A percentile compares a stretch with the other conserved stretches of the same genome.
Evolutionary conservation across 2,329 filamentous ascomycete species (phyloP).

Genomic region (Neonectria magnoliae): DNA sequence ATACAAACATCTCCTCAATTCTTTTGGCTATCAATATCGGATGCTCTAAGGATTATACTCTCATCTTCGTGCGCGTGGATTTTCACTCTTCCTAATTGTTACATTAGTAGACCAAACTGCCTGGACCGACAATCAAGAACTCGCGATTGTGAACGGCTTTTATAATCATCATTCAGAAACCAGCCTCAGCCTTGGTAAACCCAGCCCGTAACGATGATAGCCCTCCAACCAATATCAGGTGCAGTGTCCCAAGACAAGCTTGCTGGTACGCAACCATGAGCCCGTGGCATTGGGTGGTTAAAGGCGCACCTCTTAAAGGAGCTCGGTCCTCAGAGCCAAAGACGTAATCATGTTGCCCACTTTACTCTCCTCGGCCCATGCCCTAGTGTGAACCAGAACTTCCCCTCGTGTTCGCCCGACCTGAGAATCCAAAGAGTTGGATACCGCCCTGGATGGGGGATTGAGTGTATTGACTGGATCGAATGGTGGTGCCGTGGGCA

Average conservation of each 20-base stretch:
- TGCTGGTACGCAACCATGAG: neutral
- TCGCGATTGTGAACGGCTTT: neutral
- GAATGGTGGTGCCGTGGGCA: neutral
- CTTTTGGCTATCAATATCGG: neutral
- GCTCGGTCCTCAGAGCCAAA: neutral
- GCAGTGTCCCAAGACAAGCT: neutral
- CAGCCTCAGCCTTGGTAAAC: neutral
- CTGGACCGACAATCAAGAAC: neutral
- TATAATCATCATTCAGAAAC: neutral
- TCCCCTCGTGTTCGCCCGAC: no score
- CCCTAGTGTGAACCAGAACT: neutral
- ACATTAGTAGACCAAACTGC: neutral
- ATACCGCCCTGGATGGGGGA: neutral
- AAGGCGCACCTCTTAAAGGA: neutral
- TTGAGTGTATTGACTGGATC: neutral
- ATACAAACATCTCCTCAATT: constrained; percentile 6
- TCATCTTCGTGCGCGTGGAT: neutral
- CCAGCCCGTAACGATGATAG: neutral
- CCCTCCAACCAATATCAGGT: neutral
- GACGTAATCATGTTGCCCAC: neutral
- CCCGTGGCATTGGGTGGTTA: neutral
- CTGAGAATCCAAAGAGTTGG: neutral
- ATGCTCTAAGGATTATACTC: neutral
- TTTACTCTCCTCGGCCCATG: neutral
- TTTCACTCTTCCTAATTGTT: neutral